Evolutionary conservation across 164 flowering plant genomes (phyloP).

Genomic region (Brasenia schreberi): DNA sequence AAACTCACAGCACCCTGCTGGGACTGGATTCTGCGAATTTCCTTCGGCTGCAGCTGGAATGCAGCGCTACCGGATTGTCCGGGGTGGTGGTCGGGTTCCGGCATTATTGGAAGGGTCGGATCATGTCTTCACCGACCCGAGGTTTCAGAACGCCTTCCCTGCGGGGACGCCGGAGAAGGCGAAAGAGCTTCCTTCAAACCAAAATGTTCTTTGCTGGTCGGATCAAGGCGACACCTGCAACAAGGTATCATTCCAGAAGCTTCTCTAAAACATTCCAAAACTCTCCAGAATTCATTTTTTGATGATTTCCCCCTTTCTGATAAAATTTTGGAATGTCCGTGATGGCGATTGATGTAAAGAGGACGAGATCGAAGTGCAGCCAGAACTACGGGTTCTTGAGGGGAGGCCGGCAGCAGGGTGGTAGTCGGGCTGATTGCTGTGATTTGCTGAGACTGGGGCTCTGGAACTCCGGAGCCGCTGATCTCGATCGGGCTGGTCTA

Average conservation of each 20-base stretch:
- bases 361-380: conserved; percentile 7
- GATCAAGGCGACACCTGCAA: conserved; percentile 6
- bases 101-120: not conserved
- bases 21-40: not conserved
- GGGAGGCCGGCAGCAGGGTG: not conserved
- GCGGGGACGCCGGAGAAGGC: conserved; percentile 3
- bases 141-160: conserved; percentile 3
- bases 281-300: not conserved
- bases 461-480: conserved; percentile 4
- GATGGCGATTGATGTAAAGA: not conserved
- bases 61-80: not conserved
- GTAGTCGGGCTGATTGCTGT: not conserved
- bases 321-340: not conserved
- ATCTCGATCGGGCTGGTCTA: conserved; percentile 4
- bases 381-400: conserved; percentile 9
- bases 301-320: not conserved
- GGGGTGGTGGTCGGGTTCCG: not conserved
- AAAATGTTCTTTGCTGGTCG: conserved; percentile 8
- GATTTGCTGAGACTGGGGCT: conserved; percentile 8
- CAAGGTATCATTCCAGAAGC: conserved; percentile 6
- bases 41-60: not conserved
- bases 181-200: conserved; percentile 20
- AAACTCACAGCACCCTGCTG: not conserved
- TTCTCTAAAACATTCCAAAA: not conserved
- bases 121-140: conserved; percentile 1